Percentiles rank a stretch among this genome's conserved stretches.
phyloP scores from a whole-genome alignment of 2,329 filamentous ascomycete species.

The Nemania abortiva region DNA sequence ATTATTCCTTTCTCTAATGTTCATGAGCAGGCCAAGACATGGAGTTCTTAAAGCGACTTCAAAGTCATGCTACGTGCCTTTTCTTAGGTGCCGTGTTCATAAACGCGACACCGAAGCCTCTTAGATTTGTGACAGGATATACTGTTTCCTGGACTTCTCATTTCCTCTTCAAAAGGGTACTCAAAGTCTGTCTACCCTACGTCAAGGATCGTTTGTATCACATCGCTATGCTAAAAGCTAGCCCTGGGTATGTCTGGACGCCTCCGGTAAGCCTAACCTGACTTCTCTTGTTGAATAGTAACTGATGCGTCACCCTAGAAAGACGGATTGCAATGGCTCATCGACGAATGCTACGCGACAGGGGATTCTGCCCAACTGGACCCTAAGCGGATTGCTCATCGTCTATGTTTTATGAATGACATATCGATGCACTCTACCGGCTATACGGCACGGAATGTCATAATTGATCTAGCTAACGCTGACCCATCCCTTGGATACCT shows the following conservation, averaged over 20 bases:
- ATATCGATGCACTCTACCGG: conserved; percentile 26
- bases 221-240: neutral
- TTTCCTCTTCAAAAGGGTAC: conserved; percentile 7
- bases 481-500: conserved; percentile 1
- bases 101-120: conserved; percentile 16
- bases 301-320: neutral
- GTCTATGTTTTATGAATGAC: conserved; percentile 29
- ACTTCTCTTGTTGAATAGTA: too few relatives aligned
- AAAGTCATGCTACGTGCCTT: conserved; percentile 12
- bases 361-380: conserved; percentile 18
- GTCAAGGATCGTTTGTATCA: conserved; percentile 11
- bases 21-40: conserved; percentile 21
- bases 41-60: conserved; percentile 11
- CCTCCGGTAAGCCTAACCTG: conserved; percentile 14
- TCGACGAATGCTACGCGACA: conserved; percentile 30
- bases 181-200: conserved; percentile 11
- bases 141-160: conserved; percentile 13
- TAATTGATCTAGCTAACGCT: conserved; percentile 19
- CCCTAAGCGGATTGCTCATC: conserved; percentile 15
- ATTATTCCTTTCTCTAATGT: neutral
- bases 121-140: conserved; percentile 12
- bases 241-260: neutral
- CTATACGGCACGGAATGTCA: conserved; percentile 20
- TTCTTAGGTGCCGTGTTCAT: conserved; percentile 23
- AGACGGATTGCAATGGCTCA: conserved; percentile 33